Base-by-base conservation (phyloP, 75 land plant genomes). In the Pinus tabuliformis region DNA sequence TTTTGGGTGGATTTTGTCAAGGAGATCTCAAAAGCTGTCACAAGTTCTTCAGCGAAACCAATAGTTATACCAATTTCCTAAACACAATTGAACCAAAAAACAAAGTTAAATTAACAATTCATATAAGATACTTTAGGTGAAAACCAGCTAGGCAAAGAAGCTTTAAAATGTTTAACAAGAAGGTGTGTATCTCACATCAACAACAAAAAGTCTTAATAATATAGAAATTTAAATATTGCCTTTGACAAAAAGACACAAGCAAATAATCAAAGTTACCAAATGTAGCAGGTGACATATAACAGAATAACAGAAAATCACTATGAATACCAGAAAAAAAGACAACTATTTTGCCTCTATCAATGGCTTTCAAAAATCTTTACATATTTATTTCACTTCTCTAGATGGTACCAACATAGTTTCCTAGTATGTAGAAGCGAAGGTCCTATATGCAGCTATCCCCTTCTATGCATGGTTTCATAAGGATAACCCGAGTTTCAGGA, bases 41-140 rank as follows among this genome's bases (percentile, higher is more conserved):
- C 71, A 39, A 68, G 71, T 68, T 68, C 71, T 68, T 68, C 24
- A 39, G 71, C 71, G 49, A 68, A 68, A 68, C 49, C 71, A 8
- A n/a, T 68, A 39, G 71, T 68, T 20, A 39, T 11, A 49, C 49
- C 45, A 42, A 68, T 68, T 68, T 68, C 71, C 71, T 68, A 42
- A 39, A 68, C 37, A 68, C 52, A n/a, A 39, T 68, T 68, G 52
- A 68, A 37, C n/a, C 39, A 68, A 45, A 18, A 68, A 39, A 45
- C 2, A 7, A 13, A 37, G 71, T 68, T 14, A 64, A 64, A 68
- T 20, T n/a, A 68, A 39, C 36, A 30, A 68, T 39, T 42, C n/a
- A 39, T 21, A 8, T 42, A 15, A 17, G 8, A 37, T 37, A 39
- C 52, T 68, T 39, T 12, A 68, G 70, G 20, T 15, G 18, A 66